Conservation (phyloP, 2,329 filamentous ascomycete genomes). For the Phialemoniopsis sp. region DNA sequence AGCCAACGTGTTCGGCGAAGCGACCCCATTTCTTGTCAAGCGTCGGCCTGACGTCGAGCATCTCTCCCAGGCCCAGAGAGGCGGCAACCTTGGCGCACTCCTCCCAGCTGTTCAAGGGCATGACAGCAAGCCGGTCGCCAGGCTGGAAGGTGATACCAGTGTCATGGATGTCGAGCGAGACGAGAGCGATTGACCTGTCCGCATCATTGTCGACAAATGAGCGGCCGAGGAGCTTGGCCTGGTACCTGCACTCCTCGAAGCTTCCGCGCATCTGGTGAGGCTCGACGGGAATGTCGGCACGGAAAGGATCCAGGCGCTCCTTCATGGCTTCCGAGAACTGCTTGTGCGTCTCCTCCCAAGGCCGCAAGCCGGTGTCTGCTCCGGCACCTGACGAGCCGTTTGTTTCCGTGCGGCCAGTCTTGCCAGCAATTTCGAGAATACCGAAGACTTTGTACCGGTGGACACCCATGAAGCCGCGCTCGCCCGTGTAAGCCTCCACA, state of each 20-base stretch:
- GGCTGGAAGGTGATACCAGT: constrained; percentile 50
- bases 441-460: constrained; percentile 56
- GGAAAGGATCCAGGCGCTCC: constrained; percentile 44
- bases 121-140: constrained; percentile 48
- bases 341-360: constrained; percentile 46
- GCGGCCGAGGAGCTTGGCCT: constrained; percentile 36
- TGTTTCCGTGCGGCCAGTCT: constrained; percentile 47
- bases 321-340: constrained; percentile 51
- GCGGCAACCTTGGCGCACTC: constrained; percentile 51
- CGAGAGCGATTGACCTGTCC: constrained; percentile 38
- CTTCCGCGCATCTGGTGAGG: constrained; percentile 50
- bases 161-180: constrained; percentile 47
- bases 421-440: constrained; percentile 48
- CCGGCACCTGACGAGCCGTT: constrained; percentile 44
- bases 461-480: constrained; percentile 51
- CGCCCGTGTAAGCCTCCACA: constrained; percentile 50
- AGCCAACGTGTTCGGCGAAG: constrained; percentile 40
- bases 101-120: constrained; percentile 50
- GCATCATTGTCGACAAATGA: constrained; percentile 41
- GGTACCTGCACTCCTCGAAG: constrained; percentile 50
- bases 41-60: constrained; percentile 35
- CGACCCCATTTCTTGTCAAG: constrained; percentile 38
- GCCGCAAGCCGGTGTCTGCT: constrained; percentile 32
- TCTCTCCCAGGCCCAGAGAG: constrained; percentile 41
- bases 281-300: constrained; percentile 40